Evolutionary conservation across 1,284 basidiomycete genomes (phyloP).

Genomic region (Hemileia vastatrix): DNA sequence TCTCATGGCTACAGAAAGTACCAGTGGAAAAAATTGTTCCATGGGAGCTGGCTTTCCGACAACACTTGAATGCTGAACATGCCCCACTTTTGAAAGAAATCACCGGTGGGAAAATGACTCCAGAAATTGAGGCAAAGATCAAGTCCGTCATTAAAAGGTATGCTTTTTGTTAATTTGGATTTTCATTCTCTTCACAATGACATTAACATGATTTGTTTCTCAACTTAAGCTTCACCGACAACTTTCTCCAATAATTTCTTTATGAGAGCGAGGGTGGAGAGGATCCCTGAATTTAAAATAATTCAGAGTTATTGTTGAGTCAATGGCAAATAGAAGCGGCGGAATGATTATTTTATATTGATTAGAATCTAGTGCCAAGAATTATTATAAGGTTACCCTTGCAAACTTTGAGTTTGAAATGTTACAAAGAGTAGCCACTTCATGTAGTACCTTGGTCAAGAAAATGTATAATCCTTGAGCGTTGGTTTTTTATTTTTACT

Average conservation of each 20-base stretch:
- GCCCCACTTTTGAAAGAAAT: conserved; percentile 53
- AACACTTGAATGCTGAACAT: conserved; percentile 49
- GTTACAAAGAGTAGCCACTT: no score
- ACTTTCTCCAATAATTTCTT: conserved; percentile 23
- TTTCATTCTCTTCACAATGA: not conserved
- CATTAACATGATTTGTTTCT: not conserved
- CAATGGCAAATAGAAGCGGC: no score
- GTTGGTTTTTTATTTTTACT: no score
- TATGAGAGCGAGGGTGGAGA: no score
- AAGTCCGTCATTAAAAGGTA: conserved; percentile 56
- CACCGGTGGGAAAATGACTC: conserved; percentile 67
- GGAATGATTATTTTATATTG: no score
- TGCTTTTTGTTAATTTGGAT: not conserved
- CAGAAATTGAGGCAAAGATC: conserved; percentile 82
- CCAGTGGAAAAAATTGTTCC: conserved; percentile 86
- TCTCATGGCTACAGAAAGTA: conserved; percentile 66
- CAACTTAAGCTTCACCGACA: conserved; percentile 21
- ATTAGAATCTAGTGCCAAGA: no score
- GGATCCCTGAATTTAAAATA: no score
- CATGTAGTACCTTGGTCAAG: no score
- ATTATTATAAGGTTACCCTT: no score
- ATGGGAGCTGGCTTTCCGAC: conserved; percentile 85
- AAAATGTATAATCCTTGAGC: no score
- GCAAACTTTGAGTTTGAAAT: no score
- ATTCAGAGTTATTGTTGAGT: no score